Conservation (phyloP, 2,329 filamentous ascomycete genomes). For the Amesomyces nigricolor region DNA sequence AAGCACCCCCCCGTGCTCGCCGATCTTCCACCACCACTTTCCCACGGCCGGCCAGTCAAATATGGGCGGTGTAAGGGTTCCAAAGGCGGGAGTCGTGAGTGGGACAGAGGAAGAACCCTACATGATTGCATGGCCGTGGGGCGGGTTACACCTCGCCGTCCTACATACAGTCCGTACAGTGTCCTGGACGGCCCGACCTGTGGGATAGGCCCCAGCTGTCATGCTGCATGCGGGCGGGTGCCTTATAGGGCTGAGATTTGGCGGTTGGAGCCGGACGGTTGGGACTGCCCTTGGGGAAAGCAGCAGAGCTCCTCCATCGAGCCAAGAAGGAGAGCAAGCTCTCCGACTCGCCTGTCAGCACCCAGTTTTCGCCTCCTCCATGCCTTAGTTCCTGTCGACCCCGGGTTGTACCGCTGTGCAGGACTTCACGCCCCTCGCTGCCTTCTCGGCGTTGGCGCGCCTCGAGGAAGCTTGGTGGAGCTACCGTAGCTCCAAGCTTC, state of each 20-base stretch:
- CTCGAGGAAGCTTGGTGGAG: too few relatives aligned
- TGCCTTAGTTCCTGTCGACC: too few relatives aligned
- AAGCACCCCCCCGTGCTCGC: background rate
- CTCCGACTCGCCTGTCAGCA: too few relatives aligned
- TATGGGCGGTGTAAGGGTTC: constrained; percentile 9
- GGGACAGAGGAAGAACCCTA: constrained; percentile 1
- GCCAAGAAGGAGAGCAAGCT: too few relatives aligned
- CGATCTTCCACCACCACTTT: background rate
- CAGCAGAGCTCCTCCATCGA: background rate
- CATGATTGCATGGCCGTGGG: constrained; percentile 7
- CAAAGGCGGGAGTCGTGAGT: background rate
- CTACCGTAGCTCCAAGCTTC: background rate
- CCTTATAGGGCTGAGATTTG: constrained; percentile 13
- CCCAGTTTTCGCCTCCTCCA: too few relatives aligned
- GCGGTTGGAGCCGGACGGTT: background rate
- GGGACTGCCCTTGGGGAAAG: background rate
- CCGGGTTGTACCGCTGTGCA: too few relatives aligned
- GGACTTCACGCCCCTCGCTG: too few relatives aligned
- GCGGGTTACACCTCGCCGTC: background rate
- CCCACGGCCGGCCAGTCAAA: background rate
- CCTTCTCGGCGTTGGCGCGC: too few relatives aligned
- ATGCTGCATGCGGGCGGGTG: constrained; percentile 8
- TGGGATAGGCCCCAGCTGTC: background rate
- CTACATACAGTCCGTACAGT: background rate
- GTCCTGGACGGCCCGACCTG: constrained; percentile 1